A percentile compares a stretch with the other conserved stretches of the same genome.
These are phyloP conservation scores for Cladosporium austrohemisphaericum DNA, from an alignment of 2,329 filamentous ascomycete species.

Conservation along the genomic window DNA sequence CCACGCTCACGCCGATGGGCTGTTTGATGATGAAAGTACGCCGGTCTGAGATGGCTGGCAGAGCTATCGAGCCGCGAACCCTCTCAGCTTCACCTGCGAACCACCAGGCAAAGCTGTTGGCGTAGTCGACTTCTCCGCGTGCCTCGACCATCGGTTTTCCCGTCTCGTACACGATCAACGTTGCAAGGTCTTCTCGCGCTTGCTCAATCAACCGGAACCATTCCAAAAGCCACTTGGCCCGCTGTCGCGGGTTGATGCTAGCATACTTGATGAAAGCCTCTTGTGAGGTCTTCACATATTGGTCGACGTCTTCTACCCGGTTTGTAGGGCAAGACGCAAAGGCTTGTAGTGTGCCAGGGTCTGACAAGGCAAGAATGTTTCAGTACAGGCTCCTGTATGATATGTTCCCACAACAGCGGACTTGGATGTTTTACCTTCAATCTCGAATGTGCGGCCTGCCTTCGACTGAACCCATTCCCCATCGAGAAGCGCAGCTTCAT, in stretches of 20 bases:
- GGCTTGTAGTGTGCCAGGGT: constrained; percentile 47
- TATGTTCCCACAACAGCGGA: too few relatives aligned
- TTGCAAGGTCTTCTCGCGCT: constrained; percentile 59
- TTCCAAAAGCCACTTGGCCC: constrained; percentile 60
- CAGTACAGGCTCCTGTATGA: too few relatives aligned
- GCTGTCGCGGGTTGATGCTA: constrained; percentile 56
- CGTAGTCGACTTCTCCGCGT: constrained; percentile 52
- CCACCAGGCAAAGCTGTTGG: constrained; percentile 54
- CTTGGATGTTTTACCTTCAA: neutral
- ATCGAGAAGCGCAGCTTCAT: neutral
- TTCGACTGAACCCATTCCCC: neutral
- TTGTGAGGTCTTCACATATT: constrained; percentile 56
- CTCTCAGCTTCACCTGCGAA: constrained; percentile 59
- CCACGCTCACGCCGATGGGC: constrained; percentile 32
- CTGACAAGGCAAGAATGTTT: too few relatives aligned
- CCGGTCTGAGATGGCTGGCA: constrained; percentile 58
- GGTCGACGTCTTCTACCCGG: constrained; percentile 57
- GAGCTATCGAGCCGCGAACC: constrained; percentile 59
- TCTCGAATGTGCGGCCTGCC: neutral
- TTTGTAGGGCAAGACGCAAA: constrained; percentile 48
- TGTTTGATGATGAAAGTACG: constrained; percentile 66
- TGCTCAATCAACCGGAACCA: constrained; percentile 63
- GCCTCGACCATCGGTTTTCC: constrained; percentile 52
- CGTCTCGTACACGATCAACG: constrained; percentile 58
- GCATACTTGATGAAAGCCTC: constrained; percentile 58